These are phyloP conservation scores for Martensiomyces pterosporus DNA, from an alignment of 192 early-diverging fungal genomes.

Conservation along the genomic window DNA sequence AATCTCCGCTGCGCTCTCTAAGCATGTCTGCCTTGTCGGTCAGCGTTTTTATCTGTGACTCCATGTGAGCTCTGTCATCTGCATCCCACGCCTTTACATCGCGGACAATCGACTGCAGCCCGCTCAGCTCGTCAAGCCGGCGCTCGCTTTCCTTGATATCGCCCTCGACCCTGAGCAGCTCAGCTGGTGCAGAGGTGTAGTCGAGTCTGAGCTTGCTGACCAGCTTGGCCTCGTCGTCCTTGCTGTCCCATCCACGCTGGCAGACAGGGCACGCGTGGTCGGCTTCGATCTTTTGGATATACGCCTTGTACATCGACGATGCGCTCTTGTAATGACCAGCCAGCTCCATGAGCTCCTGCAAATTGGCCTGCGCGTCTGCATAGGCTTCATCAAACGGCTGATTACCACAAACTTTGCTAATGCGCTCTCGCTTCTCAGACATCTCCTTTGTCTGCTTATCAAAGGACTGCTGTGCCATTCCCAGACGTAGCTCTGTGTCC, in stretches of 20 bases:
- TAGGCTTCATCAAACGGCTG: constrained; percentile 21
- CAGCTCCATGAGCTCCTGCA: constrained; percentile 50
- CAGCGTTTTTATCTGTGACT: constrained; percentile 50
- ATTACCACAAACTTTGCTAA: constrained; percentile 16
- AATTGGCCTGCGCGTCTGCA: constrained; percentile 35
- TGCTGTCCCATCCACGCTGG: constrained; percentile 61
- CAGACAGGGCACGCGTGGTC: constrained; percentile 80
- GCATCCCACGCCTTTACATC: constrained; percentile 42
- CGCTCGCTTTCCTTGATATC: constrained; percentile 24
- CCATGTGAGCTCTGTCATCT: constrained; percentile 16
- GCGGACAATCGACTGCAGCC: constrained; percentile 24
- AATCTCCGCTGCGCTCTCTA: constrained; percentile 7
- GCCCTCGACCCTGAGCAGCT: constrained; percentile 29
- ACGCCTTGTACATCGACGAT: constrained; percentile 60
- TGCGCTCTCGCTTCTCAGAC: constrained; percentile 8
- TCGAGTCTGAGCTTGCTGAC: constrained; percentile 40
- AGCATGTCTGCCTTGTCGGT: constrained; percentile 36
- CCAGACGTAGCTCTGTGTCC: constrained; percentile 24
- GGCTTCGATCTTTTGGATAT: constrained; percentile 59
- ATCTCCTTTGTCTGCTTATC: constrained; percentile 29
- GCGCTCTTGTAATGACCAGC: constrained; percentile 51
- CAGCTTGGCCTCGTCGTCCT: constrained; percentile 42
- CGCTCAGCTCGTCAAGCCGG: constrained; percentile 19
- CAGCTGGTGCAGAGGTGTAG: constrained; percentile 38
- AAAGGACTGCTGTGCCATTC: constrained; percentile 30